Percentiles rank a stretch among this genome's conserved stretches.
Conservation (phyloP, 2,329 filamentous ascomycete species). For the Sporothrix euskadiensis region DNA sequence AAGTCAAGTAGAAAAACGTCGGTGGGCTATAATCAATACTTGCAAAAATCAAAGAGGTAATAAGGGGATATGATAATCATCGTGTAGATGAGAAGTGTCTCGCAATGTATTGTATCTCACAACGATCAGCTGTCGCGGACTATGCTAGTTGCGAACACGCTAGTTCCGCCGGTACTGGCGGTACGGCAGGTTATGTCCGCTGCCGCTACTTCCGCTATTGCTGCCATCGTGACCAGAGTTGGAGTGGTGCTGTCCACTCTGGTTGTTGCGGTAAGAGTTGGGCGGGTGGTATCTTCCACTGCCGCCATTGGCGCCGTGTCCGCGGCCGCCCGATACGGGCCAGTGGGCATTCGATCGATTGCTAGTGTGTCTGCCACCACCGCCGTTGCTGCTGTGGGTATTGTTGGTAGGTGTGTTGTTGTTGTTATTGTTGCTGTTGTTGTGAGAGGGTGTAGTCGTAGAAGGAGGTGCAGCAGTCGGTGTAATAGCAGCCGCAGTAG, state of each 20-base stretch:
- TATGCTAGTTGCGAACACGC: neutral
- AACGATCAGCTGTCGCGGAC: neutral
- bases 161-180: constrained; percentile 24
- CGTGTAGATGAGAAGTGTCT: neutral
- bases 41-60: neutral
- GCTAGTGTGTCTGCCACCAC: neutral
- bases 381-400: neutral
- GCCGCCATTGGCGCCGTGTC: neutral
- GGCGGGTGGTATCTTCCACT: constrained; percentile 23
- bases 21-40: neutral
- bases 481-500: neutral
- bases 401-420: neutral
- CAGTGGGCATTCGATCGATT: neutral
- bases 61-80: neutral
- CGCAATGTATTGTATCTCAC: neutral
- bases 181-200: constrained; percentile 4
- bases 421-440: neutral
- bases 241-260: constrained; percentile 1
- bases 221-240: neutral
- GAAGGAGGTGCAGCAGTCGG: neutral
- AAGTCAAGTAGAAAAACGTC: neutral
- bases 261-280: constrained; percentile 3
- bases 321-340: neutral
- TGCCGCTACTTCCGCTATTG: neutral
- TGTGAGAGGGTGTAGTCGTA: neutral